Evolutionary conservation across 2,329 filamentous ascomycete species (phyloP).

Genomic region (Sarocladiaceae sp.): DNA sequence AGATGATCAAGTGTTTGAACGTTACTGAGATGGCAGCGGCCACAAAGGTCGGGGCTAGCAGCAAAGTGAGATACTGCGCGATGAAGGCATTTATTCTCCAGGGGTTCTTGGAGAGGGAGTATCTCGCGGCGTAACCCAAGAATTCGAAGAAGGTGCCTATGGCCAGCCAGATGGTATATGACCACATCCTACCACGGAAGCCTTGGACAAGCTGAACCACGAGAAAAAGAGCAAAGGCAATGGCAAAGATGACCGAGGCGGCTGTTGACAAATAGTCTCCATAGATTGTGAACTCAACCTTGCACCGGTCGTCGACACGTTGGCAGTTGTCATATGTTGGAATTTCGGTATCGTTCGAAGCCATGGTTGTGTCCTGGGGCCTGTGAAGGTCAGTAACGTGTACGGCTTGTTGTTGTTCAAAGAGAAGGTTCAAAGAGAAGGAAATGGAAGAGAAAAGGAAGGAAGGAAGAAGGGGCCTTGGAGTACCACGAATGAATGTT

Average conservation of each 20-base stretch:
- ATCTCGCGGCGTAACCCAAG: slow-evolving; percentile 35
- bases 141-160: slow-evolving; percentile 35
- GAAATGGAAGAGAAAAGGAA: no score
- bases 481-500: no score
- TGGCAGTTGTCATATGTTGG: slow-evolving; percentile 11
- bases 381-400: no score
- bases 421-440: no score
- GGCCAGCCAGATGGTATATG: slow-evolving; percentile 27
- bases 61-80: slow-evolving; percentile 34
- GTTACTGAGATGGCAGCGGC: slow-evolving; percentile 42
- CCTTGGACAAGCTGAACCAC: slow-evolving; percentile 28
- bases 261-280: slow-evolving; percentile 19
- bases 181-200: slow-evolving; percentile 22
- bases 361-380: no score
- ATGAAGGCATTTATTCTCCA: slow-evolving; percentile 35
- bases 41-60: slow-evolving; percentile 37
- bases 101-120: slow-evolving; percentile 34
- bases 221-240: slow-evolving; percentile 27
- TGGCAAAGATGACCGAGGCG: slow-evolving; percentile 27
- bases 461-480: no score
- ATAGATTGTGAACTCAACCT: slow-evolving; percentile 19
- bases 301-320: slow-evolving; percentile 18
- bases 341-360: no score
- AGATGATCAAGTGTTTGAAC: slow-evolving; percentile 39
- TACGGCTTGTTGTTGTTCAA: no score